Evolutionary conservation across 2,329 filamentous ascomycete genomes (phyloP), one percentile per base, ranked within the genome.

Genomic region (Epichloe festucae): DNA sequence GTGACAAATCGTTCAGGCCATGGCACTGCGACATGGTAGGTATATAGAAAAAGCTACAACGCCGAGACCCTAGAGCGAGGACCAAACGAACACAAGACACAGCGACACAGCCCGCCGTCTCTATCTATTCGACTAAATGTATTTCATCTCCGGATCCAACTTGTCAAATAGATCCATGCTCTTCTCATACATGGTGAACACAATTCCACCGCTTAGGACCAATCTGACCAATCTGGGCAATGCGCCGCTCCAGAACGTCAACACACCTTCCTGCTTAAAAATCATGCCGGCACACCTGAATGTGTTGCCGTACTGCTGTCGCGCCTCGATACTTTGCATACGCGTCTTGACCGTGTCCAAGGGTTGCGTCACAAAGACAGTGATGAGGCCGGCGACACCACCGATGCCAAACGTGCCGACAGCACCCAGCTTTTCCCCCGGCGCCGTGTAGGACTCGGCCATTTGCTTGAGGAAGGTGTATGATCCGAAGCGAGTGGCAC

Each of bases 121-220:
- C 15, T 23, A 41, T 35, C 40, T 7, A 52, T 62, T 21, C 27
- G 0, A 34, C 27, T 73, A 94, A 56, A 97, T 79, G 64, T 94
- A 96, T 65, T 77, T 85, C 63, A 82, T 82, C 61, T 94, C 79
- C 0, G 93, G 93, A 65, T 98, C 93, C 49, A 90, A 53, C 62
- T 66, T 75, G 61, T 88, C 80, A 73, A 98, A 81, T 53, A 89
- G 61, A 50, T 96, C 91, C 74, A 97, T 97, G 53, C 85, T 87
- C 78, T 96, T 96, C 73, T 97, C 91, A 66, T 96, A 93, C 84
- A 97, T 94, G 21, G 93, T 94, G 64, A 98, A 98, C 41, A 98
- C 93, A 63, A 98, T 95, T 17, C 93, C 93, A 52, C 93, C 93
- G 63, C 89, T 96, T 68, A 97, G 69, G 42, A 96, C 86, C 59